phyloP scores from a whole-genome alignment of 2,329 filamentous ascomycete species.

The Alternaria angustiovoidea region DNA sequence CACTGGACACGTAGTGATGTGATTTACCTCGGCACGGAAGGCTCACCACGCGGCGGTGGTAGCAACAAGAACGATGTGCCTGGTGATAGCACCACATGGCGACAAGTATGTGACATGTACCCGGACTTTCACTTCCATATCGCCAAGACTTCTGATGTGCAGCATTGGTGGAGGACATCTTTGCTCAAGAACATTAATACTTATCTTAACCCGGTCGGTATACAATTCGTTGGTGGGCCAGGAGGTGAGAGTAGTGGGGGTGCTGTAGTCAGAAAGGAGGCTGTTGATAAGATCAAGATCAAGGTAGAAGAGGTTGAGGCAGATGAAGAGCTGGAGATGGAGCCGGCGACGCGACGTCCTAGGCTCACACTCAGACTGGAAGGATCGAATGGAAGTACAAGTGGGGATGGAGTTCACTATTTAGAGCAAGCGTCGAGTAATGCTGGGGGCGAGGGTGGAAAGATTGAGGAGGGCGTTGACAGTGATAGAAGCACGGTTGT shows the following conservation, averaged over 20 bases:
- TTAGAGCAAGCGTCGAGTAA: neutral
- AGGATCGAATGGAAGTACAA: neutral
- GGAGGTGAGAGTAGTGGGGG: neutral
- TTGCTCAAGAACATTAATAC: neutral
- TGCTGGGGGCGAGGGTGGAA: neutral
- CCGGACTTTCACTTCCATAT: neutral
- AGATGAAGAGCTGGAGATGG: neutral
- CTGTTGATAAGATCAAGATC: neutral
- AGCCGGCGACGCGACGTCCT: neutral
- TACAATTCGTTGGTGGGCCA: neutral
- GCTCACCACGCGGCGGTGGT: neutral
- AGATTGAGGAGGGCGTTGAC: neutral
- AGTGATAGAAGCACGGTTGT: neutral
- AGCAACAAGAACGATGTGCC: neutral
- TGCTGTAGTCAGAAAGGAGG: neutral
- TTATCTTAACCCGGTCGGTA: neutral
- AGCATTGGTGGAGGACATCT: neutral
- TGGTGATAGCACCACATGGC: neutral
- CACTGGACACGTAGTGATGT: constrained; percentile 24
- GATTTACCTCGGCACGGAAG: neutral
- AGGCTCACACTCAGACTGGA: neutral
- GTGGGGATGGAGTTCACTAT: neutral
- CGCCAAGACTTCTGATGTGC: neutral
- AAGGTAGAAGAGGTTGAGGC: neutral
- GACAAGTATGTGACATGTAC: neutral